A percentile compares a stretch with the other conserved stretches of the same genome.
Conservation (phyloP, 257 asterid species). For the Solanum sejunctum region DNA sequence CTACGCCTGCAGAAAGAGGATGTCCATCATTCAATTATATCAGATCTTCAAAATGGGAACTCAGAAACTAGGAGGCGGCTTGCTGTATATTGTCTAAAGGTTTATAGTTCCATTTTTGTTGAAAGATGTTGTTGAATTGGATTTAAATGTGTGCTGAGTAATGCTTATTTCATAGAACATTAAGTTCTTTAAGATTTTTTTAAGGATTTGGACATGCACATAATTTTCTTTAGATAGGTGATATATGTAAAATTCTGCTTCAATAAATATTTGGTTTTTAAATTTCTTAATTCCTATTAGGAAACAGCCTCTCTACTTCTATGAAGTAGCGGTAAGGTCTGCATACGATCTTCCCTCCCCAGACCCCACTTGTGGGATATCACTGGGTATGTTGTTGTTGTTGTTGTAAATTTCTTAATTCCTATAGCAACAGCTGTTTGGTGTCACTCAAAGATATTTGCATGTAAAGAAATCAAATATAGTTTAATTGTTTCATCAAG, state of each 20-base stretch:
- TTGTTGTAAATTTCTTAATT: neutral
- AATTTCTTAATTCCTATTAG: neutral
- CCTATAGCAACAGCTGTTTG: neutral
- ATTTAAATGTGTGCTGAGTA: neutral
- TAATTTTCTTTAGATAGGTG: neutral
- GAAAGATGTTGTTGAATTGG: neutral
- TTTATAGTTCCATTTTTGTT: slow-evolving; percentile 10
- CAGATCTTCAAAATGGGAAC: slow-evolving; percentile 97
- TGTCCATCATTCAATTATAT: slow-evolving; percentile 95
- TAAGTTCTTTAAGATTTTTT: neutral
- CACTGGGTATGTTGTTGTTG: too few species aligned
- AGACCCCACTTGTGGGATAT: too few species aligned
- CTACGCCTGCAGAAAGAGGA: slow-evolving; percentile 77
- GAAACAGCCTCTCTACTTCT: too few species aligned
- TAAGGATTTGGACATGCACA: neutral
- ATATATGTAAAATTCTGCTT: neutral
- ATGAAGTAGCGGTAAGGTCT: too few species aligned
- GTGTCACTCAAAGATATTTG: neutral
- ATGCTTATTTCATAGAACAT: neutral
- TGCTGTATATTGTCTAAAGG: slow-evolving; percentile 96
- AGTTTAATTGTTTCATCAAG: neutral
- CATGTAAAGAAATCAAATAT: neutral
- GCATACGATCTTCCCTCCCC: too few species aligned
- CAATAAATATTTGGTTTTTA: neutral
- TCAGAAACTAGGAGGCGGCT: slow-evolving; percentile 93